Evolutionary conservation across 23 red algal genomes (phyloP), one percentile per base, ranked within the genome.

Genomic region (Cyanidium caldarium): DNA sequence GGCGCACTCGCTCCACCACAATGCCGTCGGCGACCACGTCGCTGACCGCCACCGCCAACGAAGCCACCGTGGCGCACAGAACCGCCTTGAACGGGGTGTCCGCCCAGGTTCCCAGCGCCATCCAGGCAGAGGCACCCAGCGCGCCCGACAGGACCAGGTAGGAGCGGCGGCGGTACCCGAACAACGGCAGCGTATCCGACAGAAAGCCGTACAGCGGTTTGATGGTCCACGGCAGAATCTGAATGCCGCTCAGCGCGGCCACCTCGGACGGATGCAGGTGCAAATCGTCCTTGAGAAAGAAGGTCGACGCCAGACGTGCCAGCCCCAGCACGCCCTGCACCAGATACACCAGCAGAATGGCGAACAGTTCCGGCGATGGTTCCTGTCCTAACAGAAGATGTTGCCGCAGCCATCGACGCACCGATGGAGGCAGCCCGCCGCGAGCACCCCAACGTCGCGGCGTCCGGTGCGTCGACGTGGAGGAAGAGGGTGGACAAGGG

Each of bases 21-120:
- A 94, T 21, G n/a, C 81, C 85, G 67, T 94, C 89, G 3, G 75
- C 89, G 3, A 94, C 89, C 0, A 94, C 89, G 39, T 94, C 89
- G 21, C 72, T 66, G n/a, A 94, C 35, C 17, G 89, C 89, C 7
- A 94, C 89, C 5, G 82, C 80, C 30, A 82, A 38, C 0, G 89
- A 86, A 1, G 82, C 56, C 3, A 71, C 20, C 25, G 72, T 44
- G 23, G 57, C 37, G 2, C 68, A 66, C 12, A 68, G 3, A 1
- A 82, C 34, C 2, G 77, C 82, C 42, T 66, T 39, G 31, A 61
- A 33, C 13, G 79, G 61, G 35, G 89, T 74, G 39, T 82, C 38
- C 16, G 81, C 82, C 45, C 68, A 44, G 14, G 73, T 78, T 58
- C 65, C 77, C 0, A 94, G 58, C 19, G 69, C 75, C 43, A 72